Percentiles rank a stretch among this genome's conserved stretches.
These are phyloP conservation scores for Salvia splendens DNA, from an alignment of 257 asterid genomes.

Conservation along the genomic window DNA sequence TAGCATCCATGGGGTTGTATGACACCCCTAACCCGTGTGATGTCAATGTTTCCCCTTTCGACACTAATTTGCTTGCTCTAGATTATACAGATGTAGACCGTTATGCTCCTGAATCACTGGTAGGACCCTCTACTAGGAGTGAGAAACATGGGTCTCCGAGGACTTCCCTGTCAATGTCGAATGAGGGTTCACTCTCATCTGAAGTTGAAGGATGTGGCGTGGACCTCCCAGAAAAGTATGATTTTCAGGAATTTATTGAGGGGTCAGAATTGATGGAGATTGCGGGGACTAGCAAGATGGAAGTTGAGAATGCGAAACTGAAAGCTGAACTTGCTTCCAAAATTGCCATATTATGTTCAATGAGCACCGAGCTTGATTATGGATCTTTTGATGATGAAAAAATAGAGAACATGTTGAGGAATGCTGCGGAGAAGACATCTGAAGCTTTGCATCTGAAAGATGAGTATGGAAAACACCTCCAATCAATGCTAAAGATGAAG, in stretches of 20 bases:
- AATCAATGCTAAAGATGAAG: slow-evolving; percentile 67
- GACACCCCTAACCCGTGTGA: slow-evolving; percentile 87
- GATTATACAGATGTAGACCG: slow-evolving; percentile 80
- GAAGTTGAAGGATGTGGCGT: slow-evolving; percentile 53
- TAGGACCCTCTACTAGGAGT: slow-evolving; percentile 56
- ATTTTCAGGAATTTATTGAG: slow-evolving; percentile 56
- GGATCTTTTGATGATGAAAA: slow-evolving; percentile 67
- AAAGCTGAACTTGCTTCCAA: slow-evolving; percentile 98
- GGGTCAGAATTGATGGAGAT: slow-evolving; percentile 81
- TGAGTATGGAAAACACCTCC: slow-evolving; percentile 79
- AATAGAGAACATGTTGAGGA: slow-evolving; percentile 59
- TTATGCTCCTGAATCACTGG: slow-evolving; percentile 83
- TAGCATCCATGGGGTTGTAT: slow-evolving; percentile 84
- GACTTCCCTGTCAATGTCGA: slow-evolving; percentile 59
- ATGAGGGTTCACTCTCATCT: slow-evolving; percentile 56
- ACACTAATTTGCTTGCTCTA: slow-evolving; percentile 70
- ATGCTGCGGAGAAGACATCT: slow-evolving; percentile 72
- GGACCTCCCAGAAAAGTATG: slow-evolving; percentile 47
- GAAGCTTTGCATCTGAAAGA: slow-evolving; percentile 81
- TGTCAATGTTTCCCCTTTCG: slow-evolving; percentile 83
- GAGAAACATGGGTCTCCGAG: slow-evolving; percentile 59
- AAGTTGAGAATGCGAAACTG: slow-evolving; percentile 91
- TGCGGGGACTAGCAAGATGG: slow-evolving; percentile 93
- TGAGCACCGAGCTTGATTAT: slow-evolving; percentile 59
- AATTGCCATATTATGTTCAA: slow-evolving; percentile 79